Evolutionary conservation across 2,329 filamentous ascomycete genomes (phyloP).

Genomic region (Aspergillus jensenii): DNA sequence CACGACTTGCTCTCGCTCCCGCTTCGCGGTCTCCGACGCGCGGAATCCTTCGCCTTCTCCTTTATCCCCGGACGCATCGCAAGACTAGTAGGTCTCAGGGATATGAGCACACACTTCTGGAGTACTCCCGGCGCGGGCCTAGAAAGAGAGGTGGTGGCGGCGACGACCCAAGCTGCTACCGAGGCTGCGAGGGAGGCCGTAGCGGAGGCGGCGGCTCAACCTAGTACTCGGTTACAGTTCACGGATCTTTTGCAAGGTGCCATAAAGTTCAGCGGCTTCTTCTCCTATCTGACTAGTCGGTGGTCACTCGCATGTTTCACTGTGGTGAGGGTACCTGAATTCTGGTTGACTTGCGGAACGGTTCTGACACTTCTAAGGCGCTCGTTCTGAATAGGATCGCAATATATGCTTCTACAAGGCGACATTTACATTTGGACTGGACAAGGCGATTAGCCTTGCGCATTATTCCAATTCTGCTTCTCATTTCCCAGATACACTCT

Average conservation of each 20-base stretch:
- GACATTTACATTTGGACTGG: conserved; percentile 75
- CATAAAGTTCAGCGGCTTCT: conserved; percentile 78
- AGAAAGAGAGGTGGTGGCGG: conserved; percentile 43
- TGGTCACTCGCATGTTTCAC: conserved; percentile 89
- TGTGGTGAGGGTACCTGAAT: conserved; percentile 54
- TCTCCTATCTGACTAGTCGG: conserved; percentile 85
- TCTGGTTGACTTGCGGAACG: background rate
- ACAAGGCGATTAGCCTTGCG: conserved; percentile 69
- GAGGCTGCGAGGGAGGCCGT: conserved; percentile 33
- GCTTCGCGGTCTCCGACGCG: conserved; percentile 36
- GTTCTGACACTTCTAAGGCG: conserved; percentile 50
- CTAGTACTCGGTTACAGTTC: conserved; percentile 36
- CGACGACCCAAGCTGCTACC: conserved; percentile 37
- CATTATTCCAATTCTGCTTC: conserved; percentile 67
- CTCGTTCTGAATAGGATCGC: conserved; percentile 87
- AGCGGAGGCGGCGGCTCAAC: conserved; percentile 31
- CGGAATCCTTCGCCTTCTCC: conserved; percentile 36
- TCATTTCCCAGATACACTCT: conserved; percentile 65
- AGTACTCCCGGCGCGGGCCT: conserved; percentile 21
- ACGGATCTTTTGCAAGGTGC: conserved; percentile 51
- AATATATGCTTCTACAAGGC: conserved; percentile 86
- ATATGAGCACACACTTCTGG: conserved; percentile 26
- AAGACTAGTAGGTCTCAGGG: conserved; percentile 28
- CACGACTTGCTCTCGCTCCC: conserved; percentile 37
- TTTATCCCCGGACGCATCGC: conserved; percentile 36